A percentile compares a stretch with the other conserved stretches of the same genome.
phyloP scores from a whole-genome alignment of 202 grass and related monocot species.

The Brachypodium distachyon region DNA sequence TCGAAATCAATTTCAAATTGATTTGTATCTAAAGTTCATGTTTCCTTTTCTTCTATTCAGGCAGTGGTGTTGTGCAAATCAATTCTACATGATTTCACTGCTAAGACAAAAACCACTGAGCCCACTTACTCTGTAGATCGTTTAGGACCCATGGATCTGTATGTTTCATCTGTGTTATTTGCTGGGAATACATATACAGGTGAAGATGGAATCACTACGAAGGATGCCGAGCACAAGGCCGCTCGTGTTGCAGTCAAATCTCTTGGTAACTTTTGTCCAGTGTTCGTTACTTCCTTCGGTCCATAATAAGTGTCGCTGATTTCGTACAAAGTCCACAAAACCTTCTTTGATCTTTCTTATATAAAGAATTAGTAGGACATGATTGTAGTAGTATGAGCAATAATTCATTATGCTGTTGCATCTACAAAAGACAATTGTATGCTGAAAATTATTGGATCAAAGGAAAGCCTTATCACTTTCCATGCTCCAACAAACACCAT shows the following conservation, averaged over 20 bases:
- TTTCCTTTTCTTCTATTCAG: slow-evolving; percentile 7
- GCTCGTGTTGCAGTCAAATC: slow-evolving; percentile 20
- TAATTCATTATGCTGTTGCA: neutral
- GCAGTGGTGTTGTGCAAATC: slow-evolving; percentile 33
- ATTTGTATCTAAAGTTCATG: neutral
- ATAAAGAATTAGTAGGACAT: neutral
- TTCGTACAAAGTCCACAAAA: too few species aligned
- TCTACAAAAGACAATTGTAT: neutral
- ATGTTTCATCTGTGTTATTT: slow-evolving; percentile 28
- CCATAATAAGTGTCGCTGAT: too few species aligned
- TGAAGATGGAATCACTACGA: slow-evolving; percentile 34
- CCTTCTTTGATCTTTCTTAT: neutral
- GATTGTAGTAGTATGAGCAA: neutral
- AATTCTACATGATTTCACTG: slow-evolving; percentile 43
- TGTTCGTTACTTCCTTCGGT: slow-evolving; percentile 5
- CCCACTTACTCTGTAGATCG: slow-evolving; percentile 21
- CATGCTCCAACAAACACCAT: neutral
- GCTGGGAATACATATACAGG: slow-evolving; percentile 26
- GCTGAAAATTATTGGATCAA: slow-evolving; percentile 16
- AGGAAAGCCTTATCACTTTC: slow-evolving; percentile 13
- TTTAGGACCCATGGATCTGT: neutral
- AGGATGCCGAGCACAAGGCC: slow-evolving; percentile 35
- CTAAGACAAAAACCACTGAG: slow-evolving; percentile 2
- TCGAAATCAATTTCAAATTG: too few species aligned
- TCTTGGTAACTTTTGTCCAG: slow-evolving; percentile 25